Evolutionary conservation across 805 yeast genomes (phyloP).

Genomic region (Myxozyma vanderwaltii): DNA sequence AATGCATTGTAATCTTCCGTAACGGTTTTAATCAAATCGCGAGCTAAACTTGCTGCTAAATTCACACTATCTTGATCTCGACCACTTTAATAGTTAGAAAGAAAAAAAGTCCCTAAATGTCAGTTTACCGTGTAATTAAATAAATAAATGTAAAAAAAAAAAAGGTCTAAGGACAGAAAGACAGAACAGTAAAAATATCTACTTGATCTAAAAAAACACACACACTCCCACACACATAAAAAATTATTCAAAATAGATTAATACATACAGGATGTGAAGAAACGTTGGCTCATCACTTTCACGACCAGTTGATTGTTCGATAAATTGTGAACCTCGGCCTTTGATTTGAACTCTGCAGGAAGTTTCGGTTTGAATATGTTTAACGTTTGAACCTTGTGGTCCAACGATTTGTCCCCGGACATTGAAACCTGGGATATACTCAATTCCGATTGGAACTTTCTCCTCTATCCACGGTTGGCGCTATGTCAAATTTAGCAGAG

Average conservation of each 20-base stretch:
- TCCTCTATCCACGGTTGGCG: conserved; percentile 36
- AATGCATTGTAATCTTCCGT: conserved; percentile 34
- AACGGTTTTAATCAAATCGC: conserved; percentile 39
- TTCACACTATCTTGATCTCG: conserved; percentile 34
- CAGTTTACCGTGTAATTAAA: conserved; percentile 10
- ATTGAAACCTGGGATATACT: conserved; percentile 37
- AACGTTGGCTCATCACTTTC: conserved; percentile 42
- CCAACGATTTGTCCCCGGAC: conserved; percentile 44
- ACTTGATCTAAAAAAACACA: background rate
- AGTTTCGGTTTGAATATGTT: conserved; percentile 43
- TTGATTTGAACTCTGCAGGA: conserved; percentile 42
- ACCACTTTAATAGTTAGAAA: conserved; percentile 28
- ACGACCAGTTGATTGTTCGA: conserved; percentile 39
- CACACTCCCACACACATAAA: background rate
- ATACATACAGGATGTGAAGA: conserved; percentile 37
- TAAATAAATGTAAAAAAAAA: background rate
- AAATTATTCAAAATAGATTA: conserved; percentile 1
- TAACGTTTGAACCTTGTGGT: conserved; percentile 42
- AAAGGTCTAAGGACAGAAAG: conserved; percentile 23
- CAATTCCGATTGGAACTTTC: conserved; percentile 34
- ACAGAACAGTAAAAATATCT: background rate
- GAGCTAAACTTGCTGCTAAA: conserved; percentile 37
- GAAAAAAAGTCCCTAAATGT: conserved; percentile 3
- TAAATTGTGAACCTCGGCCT: conserved; percentile 44
- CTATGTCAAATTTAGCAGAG: background rate